Evolutionary conservation across 306 rosid species (phyloP), one percentile per base, ranked within the genome.

Genomic region (Ormosia emarginata): DNA sequence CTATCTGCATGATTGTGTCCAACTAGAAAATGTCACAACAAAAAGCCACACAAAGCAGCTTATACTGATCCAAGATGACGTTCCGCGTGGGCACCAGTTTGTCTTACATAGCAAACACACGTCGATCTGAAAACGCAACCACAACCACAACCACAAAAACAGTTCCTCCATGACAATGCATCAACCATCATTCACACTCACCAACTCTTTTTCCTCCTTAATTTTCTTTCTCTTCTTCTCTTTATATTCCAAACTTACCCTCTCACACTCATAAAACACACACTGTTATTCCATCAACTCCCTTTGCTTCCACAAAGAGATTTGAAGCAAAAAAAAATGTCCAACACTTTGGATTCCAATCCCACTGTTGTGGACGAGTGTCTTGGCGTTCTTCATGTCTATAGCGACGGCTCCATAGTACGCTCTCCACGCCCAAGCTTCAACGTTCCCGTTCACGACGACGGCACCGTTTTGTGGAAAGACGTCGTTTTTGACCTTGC

Each of bases 361-460:
- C 65, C 83, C 43, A 78, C 90, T 7, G 71, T 87, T 52, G 90
- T 91, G 0, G 96, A 93, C 6, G 90, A 94, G 3, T 92, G 97
- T 50, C 92, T 97, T 2, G 97, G 97, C 0, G 97, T 89, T 39
- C 97, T 94, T 69, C 94, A 89, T 12, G 95, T 92, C 1, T 92
- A 90, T 67, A 92, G 90, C 79, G 97, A 94, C 34, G 97, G 97
- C 40, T 85, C 97, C 62, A 82, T 91, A 6, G 67, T 84, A 36
- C 94, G 98, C 40, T 84, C 94, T 10, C 15, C 89, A 4, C 59
- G 77, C 8, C 87, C 97, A 18, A 83, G 91, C 46, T 92, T 94
- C 65, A 79, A 84, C 11, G 87, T 88, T 40, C 88, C 89, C 0
- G 75, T 90, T 34, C 8, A 34, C 12, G 94, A 94, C 55, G 91